Conservation (phyloP, 352 stramenopile species). For the Globisporangium spiculum region DNA sequence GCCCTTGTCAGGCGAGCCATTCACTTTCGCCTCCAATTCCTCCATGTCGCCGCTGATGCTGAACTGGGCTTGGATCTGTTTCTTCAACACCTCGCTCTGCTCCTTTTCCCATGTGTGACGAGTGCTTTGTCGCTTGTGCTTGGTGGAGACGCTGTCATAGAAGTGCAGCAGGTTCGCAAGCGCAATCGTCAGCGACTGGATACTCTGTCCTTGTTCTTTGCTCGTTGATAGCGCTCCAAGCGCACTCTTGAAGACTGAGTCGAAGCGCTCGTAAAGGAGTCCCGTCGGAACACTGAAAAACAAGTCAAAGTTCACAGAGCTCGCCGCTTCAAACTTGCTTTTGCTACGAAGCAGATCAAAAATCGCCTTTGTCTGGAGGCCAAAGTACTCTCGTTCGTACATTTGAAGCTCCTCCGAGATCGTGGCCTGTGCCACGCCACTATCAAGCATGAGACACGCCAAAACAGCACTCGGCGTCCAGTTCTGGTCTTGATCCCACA, state of each 20-base stretch:
- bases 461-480: slow-evolving; percentile 47
- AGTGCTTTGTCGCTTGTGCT: slow-evolving; percentile 4
- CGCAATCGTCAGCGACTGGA: slow-evolving; percentile 29
- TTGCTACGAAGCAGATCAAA: slow-evolving; percentile 25
- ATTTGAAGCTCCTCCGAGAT: slow-evolving; percentile 17
- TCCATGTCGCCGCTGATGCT: slow-evolving; percentile 3
- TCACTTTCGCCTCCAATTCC: background rate
- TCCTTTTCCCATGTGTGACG: slow-evolving; percentile 36
- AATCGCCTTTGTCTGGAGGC: slow-evolving; percentile 51
- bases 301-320: background rate
- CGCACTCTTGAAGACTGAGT: slow-evolving; percentile 10
- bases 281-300: slow-evolving; percentile 28
- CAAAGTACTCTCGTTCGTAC: slow-evolving; percentile 32
- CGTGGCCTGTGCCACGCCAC: slow-evolving; percentile 7
- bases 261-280: slow-evolving; percentile 29
- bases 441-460: slow-evolving; percentile 17
- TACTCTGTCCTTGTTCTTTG: slow-evolving; percentile 2
- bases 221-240: background rate
- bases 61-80: slow-evolving; percentile 41
- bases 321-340: background rate
- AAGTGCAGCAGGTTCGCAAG: slow-evolving; percentile 38
- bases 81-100: slow-evolving; percentile 30
- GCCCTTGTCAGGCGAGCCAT: slow-evolving; percentile 1
- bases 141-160: slow-evolving; percentile 12
- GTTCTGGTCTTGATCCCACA: slow-evolving; percentile 25